Conservation (phyloP, 2,329 filamentous ascomycete genomes). For the Epichloe uncinata region DNA sequence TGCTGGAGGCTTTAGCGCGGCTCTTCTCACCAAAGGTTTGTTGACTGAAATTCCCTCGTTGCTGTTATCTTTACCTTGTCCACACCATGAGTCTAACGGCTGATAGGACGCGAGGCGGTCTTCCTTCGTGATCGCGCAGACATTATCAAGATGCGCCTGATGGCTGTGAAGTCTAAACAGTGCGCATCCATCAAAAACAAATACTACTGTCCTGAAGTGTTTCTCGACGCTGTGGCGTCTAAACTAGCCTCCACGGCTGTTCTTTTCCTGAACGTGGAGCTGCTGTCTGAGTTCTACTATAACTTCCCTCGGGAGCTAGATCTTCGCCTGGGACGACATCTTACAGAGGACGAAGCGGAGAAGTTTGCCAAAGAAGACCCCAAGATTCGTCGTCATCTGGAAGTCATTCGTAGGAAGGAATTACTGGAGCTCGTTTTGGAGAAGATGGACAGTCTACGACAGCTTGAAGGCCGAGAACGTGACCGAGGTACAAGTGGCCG, state of each 20-base stretch:
- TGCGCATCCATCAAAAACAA: conserved; percentile 77
- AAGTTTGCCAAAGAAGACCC: conserved; percentile 87
- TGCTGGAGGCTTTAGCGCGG: conserved; percentile 88
- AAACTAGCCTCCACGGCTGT: conserved; percentile 93
- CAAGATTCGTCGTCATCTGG: conserved; percentile 76
- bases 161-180: conserved; percentile 82
- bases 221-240: conserved; percentile 91
- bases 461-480: conserved; percentile 65
- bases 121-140: conserved; percentile 88
- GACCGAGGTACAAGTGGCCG: conserved; percentile 23
- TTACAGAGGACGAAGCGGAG: conserved; percentile 71
- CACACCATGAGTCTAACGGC: conserved; percentile 13
- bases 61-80: background rate
- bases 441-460: conserved; percentile 86
- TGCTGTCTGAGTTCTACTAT: conserved; percentile 95
- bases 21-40: conserved; percentile 69
- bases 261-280: conserved; percentile 91
- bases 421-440: conserved; percentile 82
- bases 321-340: conserved; percentile 65
- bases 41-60: conserved; percentile 4
- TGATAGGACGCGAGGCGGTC: conserved; percentile 70
- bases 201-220: conserved; percentile 93
- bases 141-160: conserved; percentile 78
- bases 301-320: conserved; percentile 88
- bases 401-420: conserved; percentile 85